Evolutionary conservation across 495 filamentous ascomycete species (phyloP), one percentile per base, ranked within the genome.

Genomic region (Aspergillus conjunctus): DNA sequence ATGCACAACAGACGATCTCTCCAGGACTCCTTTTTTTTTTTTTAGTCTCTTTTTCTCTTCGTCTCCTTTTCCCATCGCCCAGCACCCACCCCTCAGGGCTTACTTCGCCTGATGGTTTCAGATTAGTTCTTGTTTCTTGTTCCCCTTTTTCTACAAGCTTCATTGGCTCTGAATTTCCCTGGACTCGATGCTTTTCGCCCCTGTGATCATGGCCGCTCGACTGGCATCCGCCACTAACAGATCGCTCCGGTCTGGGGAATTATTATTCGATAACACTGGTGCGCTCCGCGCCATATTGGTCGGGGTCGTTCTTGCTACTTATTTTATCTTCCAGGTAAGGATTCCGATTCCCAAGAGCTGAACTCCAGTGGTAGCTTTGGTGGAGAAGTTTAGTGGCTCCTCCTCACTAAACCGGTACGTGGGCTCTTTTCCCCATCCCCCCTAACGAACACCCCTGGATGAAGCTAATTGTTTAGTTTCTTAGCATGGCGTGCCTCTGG

Each of bases 381-480:
- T 73, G 71, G 73, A 72, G 63, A 63, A 64, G 49, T 60, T 60
- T 39, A 39, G 31, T 66, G 64, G 66, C 60, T 70, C 65, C 55
- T 66, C 46, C 54, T 62, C 66, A 70, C 70, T 76, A 73, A 69
- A 74, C 64, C 66, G 70, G 71, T 71, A 63, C 65, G 60, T 68
- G 71, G 57, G 60, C 64, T 71, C 66, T 58, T 55, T 74, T 73
- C 70, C 70, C 70, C 73, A 71, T 73, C 52, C 51, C 33, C 73
- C 67, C 68, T 71, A 72, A 74, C 66, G 70, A 77, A 77, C 74
- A 68, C 71, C 74, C 73, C 73, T 72, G 68, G 64, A 60, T 48
- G 60, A 59, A 57, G 56, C 62, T 68, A 65, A 65, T 45, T 45
- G 45, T 53, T 51, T 61, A 64, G 61, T 39, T 11, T 50, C 49